Percentiles rank a stretch among this genome's conserved stretches.
Conservation (phyloP, 768 basidiomycete species). For the Boletellus ananiceps region DNA sequence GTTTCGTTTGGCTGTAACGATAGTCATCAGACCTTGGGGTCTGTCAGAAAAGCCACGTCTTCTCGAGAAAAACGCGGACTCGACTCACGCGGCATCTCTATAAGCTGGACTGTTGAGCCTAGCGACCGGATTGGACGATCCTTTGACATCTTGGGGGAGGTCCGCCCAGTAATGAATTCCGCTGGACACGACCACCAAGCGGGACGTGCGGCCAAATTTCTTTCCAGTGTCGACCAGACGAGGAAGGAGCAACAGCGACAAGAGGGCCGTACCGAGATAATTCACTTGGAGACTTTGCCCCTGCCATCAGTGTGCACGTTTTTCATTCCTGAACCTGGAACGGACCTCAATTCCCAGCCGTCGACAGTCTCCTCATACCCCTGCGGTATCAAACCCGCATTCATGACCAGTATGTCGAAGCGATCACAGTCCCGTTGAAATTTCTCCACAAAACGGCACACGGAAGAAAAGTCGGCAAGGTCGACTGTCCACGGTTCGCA, state of each 20-base stretch:
- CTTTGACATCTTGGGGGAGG: conserved; percentile 19
- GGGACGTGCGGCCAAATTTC: conserved; percentile 17
- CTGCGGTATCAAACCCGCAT: conserved; percentile 29
- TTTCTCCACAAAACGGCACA: conserved; percentile 8
- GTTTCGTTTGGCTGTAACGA: conserved; percentile 28
- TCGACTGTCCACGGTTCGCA: conserved; percentile 29
- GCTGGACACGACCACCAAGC: conserved; percentile 33
- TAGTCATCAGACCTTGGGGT: conserved; percentile 7
- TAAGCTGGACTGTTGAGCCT: conserved; percentile 22
- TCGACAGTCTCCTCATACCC: conserved; percentile 31
- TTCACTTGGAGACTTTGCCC: conserved; percentile 33
- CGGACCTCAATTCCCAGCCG: conserved; percentile 46
- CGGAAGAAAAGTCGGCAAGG: conserved; percentile 16
- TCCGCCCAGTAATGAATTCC: conserved; percentile 19
- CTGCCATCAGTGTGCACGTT: neutral
- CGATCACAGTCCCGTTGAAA: conserved; percentile 6
- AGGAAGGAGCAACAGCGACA: conserved; percentile 33
- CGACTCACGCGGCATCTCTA: conserved; percentile 17
- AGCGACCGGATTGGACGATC: conserved; percentile 19
- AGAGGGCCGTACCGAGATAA: conserved; percentile 29
- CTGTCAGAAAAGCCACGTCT: neutral
- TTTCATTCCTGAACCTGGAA: neutral
- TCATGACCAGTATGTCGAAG: conserved; percentile 38
- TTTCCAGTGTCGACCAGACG: conserved; percentile 23
- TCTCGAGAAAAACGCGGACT: neutral